Evolutionary conservation across 139 green algal genomes (phyloP).

Genomic region (Chlamydomonas sp.): DNA sequence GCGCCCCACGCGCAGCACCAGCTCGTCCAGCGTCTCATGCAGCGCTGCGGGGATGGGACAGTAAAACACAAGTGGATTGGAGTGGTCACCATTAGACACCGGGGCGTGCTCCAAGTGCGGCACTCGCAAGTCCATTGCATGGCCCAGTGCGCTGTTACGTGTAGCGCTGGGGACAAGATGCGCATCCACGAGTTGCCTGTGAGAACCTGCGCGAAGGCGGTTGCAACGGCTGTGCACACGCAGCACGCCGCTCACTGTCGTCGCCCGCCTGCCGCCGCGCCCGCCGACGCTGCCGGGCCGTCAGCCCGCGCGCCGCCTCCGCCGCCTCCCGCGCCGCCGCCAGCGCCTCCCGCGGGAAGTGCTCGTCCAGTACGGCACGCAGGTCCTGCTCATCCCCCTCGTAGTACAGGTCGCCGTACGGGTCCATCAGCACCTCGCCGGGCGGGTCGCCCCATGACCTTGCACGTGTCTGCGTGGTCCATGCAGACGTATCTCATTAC

Average conservation of each 20-base stretch:
- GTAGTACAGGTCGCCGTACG: slow-evolving; percentile 21
- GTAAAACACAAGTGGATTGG: too few relatives aligned
- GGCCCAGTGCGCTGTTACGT: not conserved
- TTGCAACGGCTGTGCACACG: too few relatives aligned
- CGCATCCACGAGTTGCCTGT: too few relatives aligned
- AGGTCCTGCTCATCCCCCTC: not conserved
- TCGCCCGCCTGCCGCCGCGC: slow-evolving; percentile 12
- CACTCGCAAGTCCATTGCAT: slow-evolving; percentile 2
- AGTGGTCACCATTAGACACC: too few relatives aligned
- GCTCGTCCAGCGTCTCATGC: slow-evolving; percentile 2
- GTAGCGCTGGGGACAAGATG: too few relatives aligned
- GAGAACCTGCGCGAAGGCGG: too few relatives aligned
- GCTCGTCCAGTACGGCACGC: not conserved
- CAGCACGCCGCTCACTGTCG: not conserved
- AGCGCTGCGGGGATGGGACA: not conserved
- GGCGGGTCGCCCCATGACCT: too few relatives aligned
- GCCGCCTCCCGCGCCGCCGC: not conserved
- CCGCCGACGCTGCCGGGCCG: slow-evolving; percentile 10
- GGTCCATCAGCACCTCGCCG: slow-evolving; percentile 11
- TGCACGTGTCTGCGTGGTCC: not conserved
- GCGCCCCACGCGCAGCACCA: not conserved
- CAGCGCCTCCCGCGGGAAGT: not conserved
- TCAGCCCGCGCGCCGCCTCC: slow-evolving; percentile 2
- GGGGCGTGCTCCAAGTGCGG: too few relatives aligned
- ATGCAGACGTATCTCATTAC: too few relatives aligned